Conservation (phyloP, 495 filamentous ascomycete genomes). For the Podospora anserina region DNA sequence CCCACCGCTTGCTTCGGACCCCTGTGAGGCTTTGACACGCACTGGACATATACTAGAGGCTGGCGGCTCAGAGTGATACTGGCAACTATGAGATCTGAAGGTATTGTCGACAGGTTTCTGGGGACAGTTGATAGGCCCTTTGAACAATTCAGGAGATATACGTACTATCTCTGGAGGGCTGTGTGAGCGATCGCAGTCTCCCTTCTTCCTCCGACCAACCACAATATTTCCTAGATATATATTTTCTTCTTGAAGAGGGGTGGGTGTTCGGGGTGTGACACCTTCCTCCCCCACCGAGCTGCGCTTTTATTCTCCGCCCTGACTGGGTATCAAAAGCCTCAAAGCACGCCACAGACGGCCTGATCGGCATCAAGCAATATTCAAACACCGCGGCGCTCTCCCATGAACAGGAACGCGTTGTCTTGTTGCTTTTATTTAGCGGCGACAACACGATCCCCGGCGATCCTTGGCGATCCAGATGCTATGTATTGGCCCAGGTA, state of each 20-base stretch:
- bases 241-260: not conserved
- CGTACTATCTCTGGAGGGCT: too few relatives aligned
- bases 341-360: not conserved
- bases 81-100: too few relatives aligned
- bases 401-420: conserved; percentile 8
- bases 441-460: conserved; percentile 8
- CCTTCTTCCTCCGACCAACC: not conserved
- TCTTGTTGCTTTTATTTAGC: conserved; percentile 4
- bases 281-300: not conserved
- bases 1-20: too few relatives aligned
- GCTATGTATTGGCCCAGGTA: not conserved
- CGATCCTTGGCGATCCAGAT: conserved; percentile 24
- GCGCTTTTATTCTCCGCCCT: not conserved
- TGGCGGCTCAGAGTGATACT: too few relatives aligned
- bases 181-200: too few relatives aligned
- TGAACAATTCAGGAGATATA: too few relatives aligned
- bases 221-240: too few relatives aligned
- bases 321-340: not conserved
- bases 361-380: conserved; percentile 1
- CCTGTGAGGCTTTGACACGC: too few relatives aligned
- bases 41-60: too few relatives aligned
- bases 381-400: not conserved
- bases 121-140: too few relatives aligned
- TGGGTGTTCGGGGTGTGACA: not conserved
- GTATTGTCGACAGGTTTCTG: too few relatives aligned